Conservation (phyloP, 148 eudicot species). For the Rhododendron molle region DNA sequence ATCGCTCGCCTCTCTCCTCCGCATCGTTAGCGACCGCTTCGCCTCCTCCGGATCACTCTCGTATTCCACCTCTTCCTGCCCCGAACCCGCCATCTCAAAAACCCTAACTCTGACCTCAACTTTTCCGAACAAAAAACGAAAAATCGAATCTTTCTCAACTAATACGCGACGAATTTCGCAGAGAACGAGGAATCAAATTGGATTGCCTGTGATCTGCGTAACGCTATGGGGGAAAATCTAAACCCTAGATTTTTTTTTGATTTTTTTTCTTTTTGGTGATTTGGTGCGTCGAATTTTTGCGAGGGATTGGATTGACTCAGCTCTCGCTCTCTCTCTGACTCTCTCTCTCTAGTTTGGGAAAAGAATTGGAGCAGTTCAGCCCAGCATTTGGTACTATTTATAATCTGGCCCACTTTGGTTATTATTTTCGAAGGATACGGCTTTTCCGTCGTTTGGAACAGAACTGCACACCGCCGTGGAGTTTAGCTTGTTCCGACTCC, state of each 20-base stretch:
- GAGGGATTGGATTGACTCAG: background rate
- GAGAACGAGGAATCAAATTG: background rate
- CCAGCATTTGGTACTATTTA: too few species aligned
- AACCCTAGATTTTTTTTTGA: background rate
- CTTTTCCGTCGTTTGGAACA: too few species aligned
- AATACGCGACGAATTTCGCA: background rate
- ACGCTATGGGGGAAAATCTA: background rate
- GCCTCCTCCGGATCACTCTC: constrained; percentile 96
- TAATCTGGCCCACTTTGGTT: background rate
- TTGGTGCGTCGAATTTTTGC: background rate
- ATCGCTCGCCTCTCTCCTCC: constrained; percentile 76
- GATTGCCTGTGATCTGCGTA: constrained; percentile 1
- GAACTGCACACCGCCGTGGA: too few species aligned
- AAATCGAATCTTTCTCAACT: background rate
- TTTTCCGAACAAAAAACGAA: background rate
- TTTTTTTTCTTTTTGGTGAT: too few species aligned
- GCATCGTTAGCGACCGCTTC: constrained; percentile 61
- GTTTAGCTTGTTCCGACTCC: too few species aligned
- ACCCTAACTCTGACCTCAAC: background rate
- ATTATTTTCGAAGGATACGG: too few species aligned
- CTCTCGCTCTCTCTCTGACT: background rate
- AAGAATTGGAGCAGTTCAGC: background rate
- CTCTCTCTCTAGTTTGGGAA: background rate
- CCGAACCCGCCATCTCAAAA: constrained; percentile 21
- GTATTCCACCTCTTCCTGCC: constrained; percentile 62